Conservation (phyloP, 208 protist species). For the Crithidia bombi region DNA sequence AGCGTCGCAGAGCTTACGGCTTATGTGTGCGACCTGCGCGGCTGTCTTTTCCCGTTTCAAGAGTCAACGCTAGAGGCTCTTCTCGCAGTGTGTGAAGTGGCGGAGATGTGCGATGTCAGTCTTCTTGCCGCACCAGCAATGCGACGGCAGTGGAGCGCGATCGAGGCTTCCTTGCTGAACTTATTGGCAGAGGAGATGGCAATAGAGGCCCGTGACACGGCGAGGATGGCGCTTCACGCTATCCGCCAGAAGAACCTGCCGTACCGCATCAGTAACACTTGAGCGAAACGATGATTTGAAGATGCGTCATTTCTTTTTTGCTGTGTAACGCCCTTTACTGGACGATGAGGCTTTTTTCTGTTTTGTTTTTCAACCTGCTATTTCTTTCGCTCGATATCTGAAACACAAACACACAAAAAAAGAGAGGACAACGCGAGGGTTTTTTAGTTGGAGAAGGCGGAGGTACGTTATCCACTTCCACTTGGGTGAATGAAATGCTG, state of each 20-base stretch:
- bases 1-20: neutral
- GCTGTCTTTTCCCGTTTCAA: neutral
- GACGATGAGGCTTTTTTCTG: neutral
- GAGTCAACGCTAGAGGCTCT: constrained; percentile 4
- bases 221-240: constrained; percentile 1
- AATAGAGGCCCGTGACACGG: neutral
- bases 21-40: neutral
- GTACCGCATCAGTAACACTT: neutral
- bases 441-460: no score
- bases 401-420: neutral
- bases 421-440: no score
- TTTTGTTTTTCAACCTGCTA: neutral
- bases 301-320: neutral
- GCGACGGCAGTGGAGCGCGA: constrained; percentile 19
- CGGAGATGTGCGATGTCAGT: neutral
- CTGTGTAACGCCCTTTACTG: neutral
- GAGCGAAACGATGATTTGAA: neutral
- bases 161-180: constrained; percentile 17
- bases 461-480: no score
- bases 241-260: neutral
- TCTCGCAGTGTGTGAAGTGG: neutral
- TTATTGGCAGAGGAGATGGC: constrained; percentile 7
- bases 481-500: no score
- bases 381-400: neutral
- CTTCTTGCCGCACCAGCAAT: constrained; percentile 7